A percentile compares a stretch with the other conserved stretches of the same genome.
Evolutionary conservation across 1,139 yeast genomes (phyloP).

Genomic region (Torulaspora globosa): DNA sequence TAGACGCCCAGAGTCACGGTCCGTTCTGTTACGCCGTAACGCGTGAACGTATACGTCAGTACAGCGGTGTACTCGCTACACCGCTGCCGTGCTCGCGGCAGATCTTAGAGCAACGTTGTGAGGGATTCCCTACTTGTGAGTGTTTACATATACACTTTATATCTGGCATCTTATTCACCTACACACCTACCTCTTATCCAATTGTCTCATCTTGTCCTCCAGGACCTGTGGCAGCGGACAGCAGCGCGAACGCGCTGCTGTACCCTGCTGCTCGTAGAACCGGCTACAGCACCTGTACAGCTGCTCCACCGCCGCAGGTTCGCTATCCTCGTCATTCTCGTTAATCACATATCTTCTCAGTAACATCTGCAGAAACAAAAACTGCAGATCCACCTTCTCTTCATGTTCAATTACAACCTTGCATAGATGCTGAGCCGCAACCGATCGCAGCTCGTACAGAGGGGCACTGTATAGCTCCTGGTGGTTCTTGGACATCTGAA

Average conservation of each 20-base stretch:
- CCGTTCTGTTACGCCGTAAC: constrained; percentile 36
- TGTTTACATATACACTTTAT: constrained; percentile 1
- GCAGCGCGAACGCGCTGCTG: constrained; percentile 51
- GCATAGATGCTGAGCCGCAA: constrained; percentile 71
- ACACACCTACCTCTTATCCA: constrained; percentile 25
- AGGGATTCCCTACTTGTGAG: constrained; percentile 9
- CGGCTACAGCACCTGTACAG: constrained; percentile 58
- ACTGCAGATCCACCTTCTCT: constrained; percentile 51
- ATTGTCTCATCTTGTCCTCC: constrained; percentile 51
- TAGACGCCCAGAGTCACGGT: constrained; percentile 97
- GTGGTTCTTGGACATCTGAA: no score
- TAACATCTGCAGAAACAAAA: constrained; percentile 68
- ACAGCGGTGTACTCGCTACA: constrained; percentile 30
- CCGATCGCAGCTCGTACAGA: constrained; percentile 55
- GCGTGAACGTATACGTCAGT: constrained; percentile 34
- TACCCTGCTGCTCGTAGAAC: constrained; percentile 52
- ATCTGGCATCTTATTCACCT: constrained; percentile 9
- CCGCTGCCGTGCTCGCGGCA: constrained; percentile 82
- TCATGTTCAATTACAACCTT: constrained; percentile 60
- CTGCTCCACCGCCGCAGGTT: constrained; percentile 55
- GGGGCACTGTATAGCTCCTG: constrained; percentile 67
- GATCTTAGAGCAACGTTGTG: constrained; percentile 57
- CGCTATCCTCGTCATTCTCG: constrained; percentile 56
- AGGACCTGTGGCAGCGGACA: constrained; percentile 60
- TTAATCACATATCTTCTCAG: constrained; percentile 71